A percentile compares a stretch with the other conserved stretches of the same genome.
These are phyloP conservation scores for Neurospora sp. DNA, from an alignment of 495 filamentous ascomycete species.

Conservation along the genomic window DNA sequence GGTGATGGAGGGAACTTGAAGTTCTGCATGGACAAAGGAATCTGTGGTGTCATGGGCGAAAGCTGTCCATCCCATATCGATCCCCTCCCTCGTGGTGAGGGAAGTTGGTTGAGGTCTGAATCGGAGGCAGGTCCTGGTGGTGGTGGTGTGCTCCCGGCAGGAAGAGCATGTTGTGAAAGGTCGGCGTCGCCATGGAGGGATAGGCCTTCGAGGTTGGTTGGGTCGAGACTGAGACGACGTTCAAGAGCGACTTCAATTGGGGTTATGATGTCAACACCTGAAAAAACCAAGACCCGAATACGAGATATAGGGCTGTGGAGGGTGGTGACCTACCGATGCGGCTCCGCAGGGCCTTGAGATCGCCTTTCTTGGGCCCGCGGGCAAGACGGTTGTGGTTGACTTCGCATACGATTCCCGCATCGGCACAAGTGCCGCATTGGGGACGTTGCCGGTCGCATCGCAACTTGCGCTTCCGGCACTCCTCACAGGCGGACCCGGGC, in stretches of 20 bases:
- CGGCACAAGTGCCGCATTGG: constrained; percentile 39
- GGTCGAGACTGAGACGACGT: constrained; percentile 28
- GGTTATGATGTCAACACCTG: not conserved
- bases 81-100: constrained; percentile 10
- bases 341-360: constrained; percentile 38
- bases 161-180: constrained; percentile 3
- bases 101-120: constrained; percentile 1
- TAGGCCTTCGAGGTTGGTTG: constrained; percentile 7
- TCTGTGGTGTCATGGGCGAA: constrained; percentile 13
- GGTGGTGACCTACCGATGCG: constrained; percentile 31
- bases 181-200: constrained; percentile 5
- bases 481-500: constrained; percentile 36
- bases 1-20: constrained; percentile 26
- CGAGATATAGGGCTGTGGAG: not conserved
- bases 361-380: constrained; percentile 44
- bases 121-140: constrained; percentile 4
- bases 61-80: constrained; percentile 11
- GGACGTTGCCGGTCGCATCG: constrained; percentile 44
- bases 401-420: constrained; percentile 38
- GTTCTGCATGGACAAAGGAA: constrained; percentile 9
- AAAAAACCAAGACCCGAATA: not conserved
- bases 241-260: constrained; percentile 22
- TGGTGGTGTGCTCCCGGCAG: not conserved
- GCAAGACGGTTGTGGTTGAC: constrained; percentile 35
- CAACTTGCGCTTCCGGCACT: constrained; percentile 39